phyloP scores from a whole-genome alignment of 768 basidiomycete genomes.

The Thelephora aurantiotincta region DNA sequence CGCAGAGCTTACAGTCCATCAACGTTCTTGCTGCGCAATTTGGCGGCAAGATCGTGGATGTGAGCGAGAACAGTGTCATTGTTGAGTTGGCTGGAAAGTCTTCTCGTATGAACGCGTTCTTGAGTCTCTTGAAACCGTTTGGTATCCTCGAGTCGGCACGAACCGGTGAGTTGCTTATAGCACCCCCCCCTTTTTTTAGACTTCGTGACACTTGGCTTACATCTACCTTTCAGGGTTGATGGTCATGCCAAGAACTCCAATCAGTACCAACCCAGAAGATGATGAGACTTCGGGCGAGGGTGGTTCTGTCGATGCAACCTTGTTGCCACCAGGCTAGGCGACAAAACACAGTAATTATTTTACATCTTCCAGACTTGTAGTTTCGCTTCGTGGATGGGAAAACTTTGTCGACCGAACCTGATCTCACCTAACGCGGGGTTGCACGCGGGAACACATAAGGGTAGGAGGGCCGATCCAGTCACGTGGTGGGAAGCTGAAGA shows the following conservation, averaged over 20 bases:
- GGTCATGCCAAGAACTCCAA: conserved; percentile 97
- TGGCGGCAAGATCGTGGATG: conserved; percentile 85
- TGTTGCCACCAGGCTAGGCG: conserved; percentile 83
- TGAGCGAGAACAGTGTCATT: conserved; percentile 89
- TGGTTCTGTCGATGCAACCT: conserved; percentile 70
- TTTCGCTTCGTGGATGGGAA: not conserved
- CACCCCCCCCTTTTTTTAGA: no score
- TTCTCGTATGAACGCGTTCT: conserved; percentile 80
- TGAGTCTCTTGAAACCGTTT: conserved; percentile 83
- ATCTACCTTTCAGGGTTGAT: conserved; percentile 52
- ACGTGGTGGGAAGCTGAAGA: no score
- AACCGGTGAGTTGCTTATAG: conserved; percentile 46
- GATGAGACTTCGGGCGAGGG: conserved; percentile 36
- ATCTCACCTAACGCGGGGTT: no score
- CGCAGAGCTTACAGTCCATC: conserved; percentile 83
- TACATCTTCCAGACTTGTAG: not conserved
- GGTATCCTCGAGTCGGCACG: conserved; percentile 92
- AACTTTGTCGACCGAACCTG: no score
- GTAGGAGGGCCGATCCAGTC: no score
- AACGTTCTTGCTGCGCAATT: conserved; percentile 77
- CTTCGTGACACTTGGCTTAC: not conserved
- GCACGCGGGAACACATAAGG: no score
- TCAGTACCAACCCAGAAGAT: conserved; percentile 42
- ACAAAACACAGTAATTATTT: no score
- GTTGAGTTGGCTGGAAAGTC: conserved; percentile 94